Evolutionary conservation across 2,329 filamentous ascomycete genomes (phyloP), one percentile per base, ranked within the genome.

Genomic region (Aspergillus luchuensis): DNA sequence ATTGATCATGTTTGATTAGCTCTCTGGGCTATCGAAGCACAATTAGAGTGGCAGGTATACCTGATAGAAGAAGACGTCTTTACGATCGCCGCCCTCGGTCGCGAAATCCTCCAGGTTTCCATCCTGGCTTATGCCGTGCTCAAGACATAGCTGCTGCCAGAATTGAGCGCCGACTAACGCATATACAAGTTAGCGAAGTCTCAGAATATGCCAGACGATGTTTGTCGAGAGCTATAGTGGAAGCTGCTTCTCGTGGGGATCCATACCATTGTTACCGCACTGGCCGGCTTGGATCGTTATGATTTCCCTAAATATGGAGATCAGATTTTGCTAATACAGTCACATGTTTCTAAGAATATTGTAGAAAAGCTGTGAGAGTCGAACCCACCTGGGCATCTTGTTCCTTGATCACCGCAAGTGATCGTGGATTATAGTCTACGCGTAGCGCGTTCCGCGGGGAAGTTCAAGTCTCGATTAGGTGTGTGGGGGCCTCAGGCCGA

Each of bases 261-360:
- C 39, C 91, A 84, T 76, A 97, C 93, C 94, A 87, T 93, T 97
- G 82, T 98, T 98, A 86, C 94, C 95, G 85, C 95, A 98, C 81
- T 98, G 95, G 85, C 95, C 95, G 67, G 96, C 94, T 81, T 99
- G 95, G 72, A 99, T 90, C 64, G 96, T 99, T 79, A 99, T 99
- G 73, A 99, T 99, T 86, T 99, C 95, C 80, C 95, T 97, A 70
- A 1, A 58, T 19, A 57, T 13, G 5, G 17, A 5, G 15, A 58
- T 57, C 19, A 58, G 36, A 15, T 58, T 68, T 23, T 61, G 61
- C 23, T 43, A 52, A 36, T 11, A 28, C 5, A 52, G 15, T 39
- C 21, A 5, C 4, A 47, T 8, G 8, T 51, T 3, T 53, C 10
- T 28, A 43, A 28, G 8, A 2, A 15, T 3, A n/a, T 19, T 21